Conservation (phyloP, 2,329 filamentous ascomycete genomes). For the Colletotrichum nymphaeae region DNA sequence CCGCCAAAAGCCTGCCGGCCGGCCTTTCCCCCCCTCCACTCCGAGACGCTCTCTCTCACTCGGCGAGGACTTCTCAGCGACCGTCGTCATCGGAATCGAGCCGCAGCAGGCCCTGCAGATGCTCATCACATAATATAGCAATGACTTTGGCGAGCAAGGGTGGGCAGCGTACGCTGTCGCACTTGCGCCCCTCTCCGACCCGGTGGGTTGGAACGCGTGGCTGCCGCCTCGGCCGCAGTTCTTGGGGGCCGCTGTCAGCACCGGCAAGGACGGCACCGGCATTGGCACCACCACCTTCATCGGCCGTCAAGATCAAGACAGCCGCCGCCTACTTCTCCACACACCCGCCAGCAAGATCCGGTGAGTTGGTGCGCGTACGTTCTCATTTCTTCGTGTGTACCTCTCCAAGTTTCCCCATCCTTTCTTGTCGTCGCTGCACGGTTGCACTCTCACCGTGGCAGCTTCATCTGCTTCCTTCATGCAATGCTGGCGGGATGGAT, state of each 20-base stretch:
- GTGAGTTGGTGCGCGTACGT: conserved; percentile 30
- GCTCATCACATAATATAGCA: conserved; percentile 10
- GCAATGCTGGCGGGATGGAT: neutral
- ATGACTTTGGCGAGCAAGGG: conserved; percentile 34
- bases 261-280: conserved; percentile 23
- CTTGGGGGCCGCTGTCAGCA: conserved; percentile 24
- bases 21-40: neutral
- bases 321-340: conserved; percentile 26
- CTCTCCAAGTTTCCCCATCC: neutral
- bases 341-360: conserved; percentile 26
- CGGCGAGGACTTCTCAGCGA: neutral
- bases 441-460: neutral
- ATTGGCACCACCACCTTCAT: neutral
- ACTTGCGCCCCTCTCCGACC: conserved; percentile 23
- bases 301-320: neutral
- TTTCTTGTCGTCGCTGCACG: neutral
- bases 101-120: conserved; percentile 35
- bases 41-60: neutral
- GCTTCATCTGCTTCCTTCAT: neutral
- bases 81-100: conserved; percentile 9
- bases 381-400: neutral
- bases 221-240: neutral
- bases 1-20: neutral
- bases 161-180: conserved; percentile 24
- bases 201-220: conserved; percentile 33